A percentile compares a stretch with the other conserved stretches of the same genome.
Conservation (phyloP, 257 asterid genomes). For the Schizonepeta tenuifolia region DNA sequence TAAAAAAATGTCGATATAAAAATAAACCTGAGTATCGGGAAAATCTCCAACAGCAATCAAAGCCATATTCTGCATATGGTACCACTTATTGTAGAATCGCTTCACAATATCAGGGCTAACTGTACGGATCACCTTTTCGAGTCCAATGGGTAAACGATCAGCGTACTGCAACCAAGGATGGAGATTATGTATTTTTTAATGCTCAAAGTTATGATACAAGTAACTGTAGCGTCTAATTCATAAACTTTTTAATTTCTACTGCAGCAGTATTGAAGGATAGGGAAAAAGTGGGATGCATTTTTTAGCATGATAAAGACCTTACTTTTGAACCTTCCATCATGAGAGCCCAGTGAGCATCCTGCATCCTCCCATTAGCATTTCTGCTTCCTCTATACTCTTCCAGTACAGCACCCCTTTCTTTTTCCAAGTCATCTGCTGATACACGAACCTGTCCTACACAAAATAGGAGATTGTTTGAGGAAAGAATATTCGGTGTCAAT, state of each 20-base stretch:
- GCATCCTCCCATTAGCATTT: conserved; percentile 96
- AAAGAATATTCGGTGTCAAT: conserved; percentile 2
- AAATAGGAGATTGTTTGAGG: conserved; percentile 31
- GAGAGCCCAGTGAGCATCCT: conserved; percentile 91
- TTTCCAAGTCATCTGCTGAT: conserved; percentile 78
- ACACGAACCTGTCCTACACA: conserved; percentile 67
- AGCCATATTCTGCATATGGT: conserved; percentile 86
- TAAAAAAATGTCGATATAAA: conserved; percentile 18
- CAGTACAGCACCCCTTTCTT: conserved; percentile 96
- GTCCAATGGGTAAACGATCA: conserved; percentile 88
- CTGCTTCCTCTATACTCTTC: conserved; percentile 89
- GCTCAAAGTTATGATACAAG: not conserved
- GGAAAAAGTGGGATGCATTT: conserved; percentile 1
- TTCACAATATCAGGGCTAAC: conserved; percentile 81
- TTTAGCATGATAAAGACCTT: conserved; percentile 31
- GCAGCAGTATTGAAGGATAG: conserved; percentile 20
- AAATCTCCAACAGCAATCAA: conserved; percentile 95
- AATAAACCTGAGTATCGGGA: conserved; percentile 78
- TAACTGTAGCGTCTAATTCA: conserved; percentile 15
- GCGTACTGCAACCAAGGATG: conserved; percentile 68
- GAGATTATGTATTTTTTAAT: conserved; percentile 21
- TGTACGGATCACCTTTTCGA: conserved; percentile 82
- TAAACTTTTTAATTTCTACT: conserved; percentile 4
- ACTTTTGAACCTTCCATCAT: conserved; percentile 99
- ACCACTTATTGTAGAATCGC: conserved; percentile 83